Conservation (phyloP, 345 rosid genomes). For the Euphorbia tirucalli region DNA sequence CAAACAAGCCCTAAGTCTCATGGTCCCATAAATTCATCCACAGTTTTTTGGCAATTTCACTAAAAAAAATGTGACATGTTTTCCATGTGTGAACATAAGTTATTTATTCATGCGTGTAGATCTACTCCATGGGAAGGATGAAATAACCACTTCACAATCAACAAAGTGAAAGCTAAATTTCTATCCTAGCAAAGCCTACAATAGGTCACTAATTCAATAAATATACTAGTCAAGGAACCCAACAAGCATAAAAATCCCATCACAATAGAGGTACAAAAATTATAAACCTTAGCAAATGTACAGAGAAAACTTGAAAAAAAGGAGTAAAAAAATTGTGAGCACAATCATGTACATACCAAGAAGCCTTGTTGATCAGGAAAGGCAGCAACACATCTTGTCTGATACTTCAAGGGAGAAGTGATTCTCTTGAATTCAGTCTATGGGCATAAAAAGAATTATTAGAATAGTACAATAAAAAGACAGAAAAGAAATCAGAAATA, state of each 20-base stretch:
- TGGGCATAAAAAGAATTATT: constrained; percentile 14
- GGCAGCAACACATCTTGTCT: constrained; percentile 92
- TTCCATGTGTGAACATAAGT: background rate
- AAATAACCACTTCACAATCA: background rate
- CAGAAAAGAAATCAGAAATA: background rate
- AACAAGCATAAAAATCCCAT: background rate
- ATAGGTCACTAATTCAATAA: background rate
- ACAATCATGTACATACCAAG: constrained; percentile 49
- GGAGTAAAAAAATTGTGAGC: background rate
- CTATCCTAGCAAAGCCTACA: background rate
- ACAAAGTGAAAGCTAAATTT: background rate
- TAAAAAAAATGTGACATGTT: background rate
- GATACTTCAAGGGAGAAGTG: constrained; percentile 84
- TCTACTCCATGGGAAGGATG: background rate
- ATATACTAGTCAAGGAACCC: background rate
- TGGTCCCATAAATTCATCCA: background rate
- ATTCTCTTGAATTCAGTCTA: constrained; percentile 92
- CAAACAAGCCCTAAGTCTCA: background rate
- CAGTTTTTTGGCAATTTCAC: background rate
- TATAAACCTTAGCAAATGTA: background rate
- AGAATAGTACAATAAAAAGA: constrained; percentile 1
- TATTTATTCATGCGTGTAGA: background rate
- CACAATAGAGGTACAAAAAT: background rate
- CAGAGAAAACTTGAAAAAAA: background rate
- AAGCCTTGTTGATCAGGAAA: constrained; percentile 99